Evolutionary conservation across 2,329 filamentous ascomycete genomes (phyloP).

Genomic region (Botrytis fabae): DNA sequence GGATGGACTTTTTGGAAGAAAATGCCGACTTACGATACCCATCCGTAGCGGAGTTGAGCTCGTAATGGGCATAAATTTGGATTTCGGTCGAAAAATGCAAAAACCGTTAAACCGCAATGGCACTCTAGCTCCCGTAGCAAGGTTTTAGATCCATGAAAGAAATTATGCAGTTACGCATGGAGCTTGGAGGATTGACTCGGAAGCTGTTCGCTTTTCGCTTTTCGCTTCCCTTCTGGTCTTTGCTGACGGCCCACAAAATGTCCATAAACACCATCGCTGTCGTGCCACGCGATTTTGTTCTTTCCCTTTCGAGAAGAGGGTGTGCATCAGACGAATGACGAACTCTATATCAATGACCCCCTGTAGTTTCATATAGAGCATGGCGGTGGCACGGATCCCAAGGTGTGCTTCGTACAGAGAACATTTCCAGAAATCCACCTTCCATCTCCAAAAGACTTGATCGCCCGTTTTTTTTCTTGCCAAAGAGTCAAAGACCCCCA

Average conservation of each 20-base stretch:
- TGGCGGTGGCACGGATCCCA: slow-evolving; percentile 4
- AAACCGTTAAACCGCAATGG: neutral
- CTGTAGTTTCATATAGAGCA: slow-evolving; percentile 32
- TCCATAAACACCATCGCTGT: slow-evolving; percentile 14
- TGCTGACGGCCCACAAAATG: slow-evolving; percentile 1
- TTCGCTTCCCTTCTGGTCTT: neutral
- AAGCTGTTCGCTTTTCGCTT: neutral
- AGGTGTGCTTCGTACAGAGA: neutral
- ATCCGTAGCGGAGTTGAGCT: slow-evolving; percentile 50
- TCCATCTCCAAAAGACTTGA: neutral
- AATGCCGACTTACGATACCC: slow-evolving; percentile 89
- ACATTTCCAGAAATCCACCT: neutral
- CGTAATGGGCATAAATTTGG: slow-evolving; percentile 17
- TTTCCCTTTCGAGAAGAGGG: slow-evolving; percentile 1
- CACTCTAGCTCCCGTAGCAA: neutral
- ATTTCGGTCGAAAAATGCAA: neutral
- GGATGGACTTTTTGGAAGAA: slow-evolving; percentile 91
- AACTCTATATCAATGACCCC: slow-evolving; percentile 22
- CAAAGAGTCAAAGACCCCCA: neutral
- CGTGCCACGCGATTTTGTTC: slow-evolving; percentile 29
- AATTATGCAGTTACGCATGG: slow-evolving; percentile 3
- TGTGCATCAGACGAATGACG: slow-evolving; percentile 35
- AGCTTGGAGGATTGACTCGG: neutral
- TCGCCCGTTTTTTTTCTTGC: neutral
- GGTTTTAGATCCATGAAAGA: neutral